Evolutionary conservation across 345 rosid species (phyloP), one percentile per base, ranked within the genome.

Genomic region (Murraya paniculata): DNA sequence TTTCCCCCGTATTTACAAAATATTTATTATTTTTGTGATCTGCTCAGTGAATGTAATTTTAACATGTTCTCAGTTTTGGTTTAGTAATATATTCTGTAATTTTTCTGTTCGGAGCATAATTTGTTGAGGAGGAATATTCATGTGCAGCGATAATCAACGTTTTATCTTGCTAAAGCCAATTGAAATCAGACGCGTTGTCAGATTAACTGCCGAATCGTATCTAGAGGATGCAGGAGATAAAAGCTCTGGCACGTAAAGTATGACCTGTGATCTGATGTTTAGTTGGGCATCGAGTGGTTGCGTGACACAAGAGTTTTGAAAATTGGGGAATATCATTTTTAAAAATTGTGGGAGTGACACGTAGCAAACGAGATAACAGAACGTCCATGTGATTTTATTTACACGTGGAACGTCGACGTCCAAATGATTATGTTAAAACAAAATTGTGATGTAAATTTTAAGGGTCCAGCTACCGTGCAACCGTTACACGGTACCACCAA

Each of bases 141-240:
- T 18, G 7, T 50, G 38, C 60, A 2, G 38, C 2, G 8, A 68
- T 1, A 3, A 18, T 18, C 27, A 25, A 13, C 22, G 0, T 28
- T 6, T 0, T 1, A 21, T 28, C 31, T 50, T 14, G 3, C 4
- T 1, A 1, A 0, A 68, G 0, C 25, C 10, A 18, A 73, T 38
- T 19, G 24, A 7, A 31, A 21, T 36, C 2, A 9, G 57, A 66
- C 57, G 9, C 57, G 56, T 58, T 36, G 13, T 39, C 4, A 39
- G 0, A 39, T 39, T 39, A 2, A 7, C 31, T 19, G 10, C 8
- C 22, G 2, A 21, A 30, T n/a, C 9, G 19, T 28, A 55, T 2
- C 1, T 8, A 25, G 5, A 9, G 6, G 19, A 9, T 9, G 77
- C 33, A 16, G 58, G 62, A 9, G 31, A 57, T 56, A 6, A 6